These are phyloP conservation scores for Aspergillus sparsus DNA, from an alignment of 495 filamentous ascomycete genomes.

Conservation along the genomic window DNA sequence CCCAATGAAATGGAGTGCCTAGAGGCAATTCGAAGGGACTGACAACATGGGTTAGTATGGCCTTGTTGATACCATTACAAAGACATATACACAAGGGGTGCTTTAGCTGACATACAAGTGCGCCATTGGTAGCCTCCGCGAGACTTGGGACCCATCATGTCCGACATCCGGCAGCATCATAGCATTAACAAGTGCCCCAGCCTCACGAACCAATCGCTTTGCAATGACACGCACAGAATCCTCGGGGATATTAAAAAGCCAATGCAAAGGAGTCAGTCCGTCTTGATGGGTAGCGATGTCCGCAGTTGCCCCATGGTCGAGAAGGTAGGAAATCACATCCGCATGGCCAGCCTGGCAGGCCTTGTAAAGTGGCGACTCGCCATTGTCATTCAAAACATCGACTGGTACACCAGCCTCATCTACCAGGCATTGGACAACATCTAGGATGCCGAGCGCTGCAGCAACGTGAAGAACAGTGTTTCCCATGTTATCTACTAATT, in stretches of 20 bases:
- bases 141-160: constrained; percentile 21
- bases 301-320: constrained; percentile 26
- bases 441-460: constrained; percentile 25
- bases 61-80: neutral
- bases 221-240: constrained; percentile 6
- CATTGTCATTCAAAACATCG: constrained; percentile 25
- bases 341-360: constrained; percentile 32
- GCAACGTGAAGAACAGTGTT: constrained; percentile 32
- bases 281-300: constrained; percentile 14
- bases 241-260: neutral
- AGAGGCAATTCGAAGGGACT: constrained; percentile 35
- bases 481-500: constrained; percentile 24
- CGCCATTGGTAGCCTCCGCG: constrained; percentile 25
- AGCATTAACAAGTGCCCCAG: constrained; percentile 21
- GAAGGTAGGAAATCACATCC: constrained; percentile 22
- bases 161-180: constrained; percentile 21
- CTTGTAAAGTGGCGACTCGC: constrained; percentile 35
- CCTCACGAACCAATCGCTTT: constrained; percentile 14
- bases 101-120: constrained; percentile 23
- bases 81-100: neutral
- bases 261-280: constrained; percentile 25
- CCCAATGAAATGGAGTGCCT: constrained; percentile 36
- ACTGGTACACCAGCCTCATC: constrained; percentile 15
- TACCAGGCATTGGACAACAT: constrained; percentile 19
- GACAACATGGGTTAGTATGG: constrained; percentile 2